Base-by-base conservation (phyloP, 768 basidiomycete species). In the Suillus weaverae region DNA sequence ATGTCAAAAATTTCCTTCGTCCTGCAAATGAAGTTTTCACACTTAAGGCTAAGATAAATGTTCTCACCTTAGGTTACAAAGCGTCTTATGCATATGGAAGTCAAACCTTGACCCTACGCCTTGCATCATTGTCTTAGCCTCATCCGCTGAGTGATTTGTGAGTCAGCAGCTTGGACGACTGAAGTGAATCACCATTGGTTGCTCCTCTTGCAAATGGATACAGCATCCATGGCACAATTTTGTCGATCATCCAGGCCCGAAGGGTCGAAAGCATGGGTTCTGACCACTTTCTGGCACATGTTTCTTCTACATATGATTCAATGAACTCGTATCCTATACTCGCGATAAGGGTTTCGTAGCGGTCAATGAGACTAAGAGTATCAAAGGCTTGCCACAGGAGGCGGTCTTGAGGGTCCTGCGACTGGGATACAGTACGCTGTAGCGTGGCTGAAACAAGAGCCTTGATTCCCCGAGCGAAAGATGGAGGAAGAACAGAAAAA, bases 1-100 rank as follows among this genome's bases (percentile, higher is more conserved):
- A 99, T 97, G 68, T 97, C 94, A 72, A 97, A 99, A 22, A 99
- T 90, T 74, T 99, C 96, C 57, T 80, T 82, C 64, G 87, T 90
- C 39, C 89, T 89, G 66, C 48, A 13, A 9, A 64, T n/a, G 48
- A 33, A 35, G 62, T 56, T 20, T 60, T 53, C 20, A 56, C 46
- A 22, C 33, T 35, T 20, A 43, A 39, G 39, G n/a, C 16, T 20
- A 20, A 62, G n/a, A n/a, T 32, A 56, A n/a, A 30, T 26, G 26
- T 9, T 35, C 13, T 73, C 84, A 93, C 94, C 95, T 81, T 61
- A 97, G 78, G 73, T 95, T 92, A 72, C 91, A 94, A 32, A 98
- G 79, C 3, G 90, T 93, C 75, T 95, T 96, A 76, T 94, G 92
- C 70, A 98, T 87, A 68, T 97, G 92, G 69, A 94, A 96, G 69